Evolutionary conservation across 108 stramenopile genomes (phyloP), one percentile per base, ranked within the genome.

Genomic region (Nitzschia sp.): DNA sequence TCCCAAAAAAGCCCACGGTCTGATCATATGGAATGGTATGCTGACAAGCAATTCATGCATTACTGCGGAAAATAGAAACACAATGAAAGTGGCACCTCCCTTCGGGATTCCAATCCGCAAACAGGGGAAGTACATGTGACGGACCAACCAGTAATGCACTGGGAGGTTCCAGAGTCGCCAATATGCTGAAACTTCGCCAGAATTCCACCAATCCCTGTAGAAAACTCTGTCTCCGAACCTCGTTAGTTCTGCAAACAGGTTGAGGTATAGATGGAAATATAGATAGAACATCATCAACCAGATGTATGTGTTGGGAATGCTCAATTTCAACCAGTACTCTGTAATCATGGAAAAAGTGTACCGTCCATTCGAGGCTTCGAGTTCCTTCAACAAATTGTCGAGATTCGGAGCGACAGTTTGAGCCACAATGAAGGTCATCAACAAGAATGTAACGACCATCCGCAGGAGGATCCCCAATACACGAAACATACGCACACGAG

Each of bases 121-220:
- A 29, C 83, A 89, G 0, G 93, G 96, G 61, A 98, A 92, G 67
- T 92, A 98, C 3, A 94, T 42, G 66, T 98, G 97, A 14, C 97
- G 85, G 25, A 95, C 85, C 41, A 90, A 76, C 96, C 96, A 97
- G 58, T 92, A 90, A 67, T 97, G 96, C 0, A 97, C 96, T 8
- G 96, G 96, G 65, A 95, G 81, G 69, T 97, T 97, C 96, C 94
- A 96, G 10, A 93, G 65, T 21, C 95, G 65, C 96, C 96, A 97
- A 70, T 96, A 97, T 7, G 85, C 79, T 37, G 80, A 84, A 11
- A 93, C 85, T 25, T 93, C 89, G 8, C 83, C 79, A 40, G 93
- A 87, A 69, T 97, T 97, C 94, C 94, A 95, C 90, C 90, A 91
- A 72, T 91, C 90, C 67, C 78, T 80, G 71, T 91, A 91, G 52